These are phyloP conservation scores for Kazachstania bromeliacearum DNA, from an alignment of 805 yeast species.

Conservation along the genomic window DNA sequence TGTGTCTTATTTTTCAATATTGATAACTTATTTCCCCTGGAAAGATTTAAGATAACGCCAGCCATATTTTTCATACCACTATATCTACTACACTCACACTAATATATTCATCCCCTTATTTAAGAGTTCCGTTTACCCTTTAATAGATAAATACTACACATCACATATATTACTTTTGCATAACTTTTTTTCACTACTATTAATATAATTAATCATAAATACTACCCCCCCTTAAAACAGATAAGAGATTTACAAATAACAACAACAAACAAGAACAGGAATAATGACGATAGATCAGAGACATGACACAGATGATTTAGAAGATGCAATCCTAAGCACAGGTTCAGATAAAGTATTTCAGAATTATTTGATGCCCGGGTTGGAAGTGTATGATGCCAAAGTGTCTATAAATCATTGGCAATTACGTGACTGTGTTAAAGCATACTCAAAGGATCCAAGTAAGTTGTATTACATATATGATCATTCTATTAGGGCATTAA, in stretches of 20 bases:
- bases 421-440: conserved; percentile 60
- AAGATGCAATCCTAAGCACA: conserved; percentile 18
- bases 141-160: too few species aligned
- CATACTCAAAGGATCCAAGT: conserved; percentile 34
- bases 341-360: conserved; percentile 26
- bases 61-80: too few species aligned
- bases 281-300: conserved; percentile 6
- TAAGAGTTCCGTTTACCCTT: too few species aligned
- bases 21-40: too few species aligned
- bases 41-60: too few species aligned
- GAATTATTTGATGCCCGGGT: conserved; percentile 27
- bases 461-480: conserved; percentile 51
- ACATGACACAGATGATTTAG: conserved; percentile 9
- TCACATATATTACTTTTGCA: background rate
- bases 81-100: too few species aligned
- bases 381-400: conserved; percentile 25
- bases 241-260: too few species aligned
- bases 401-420: conserved; percentile 59
- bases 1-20: too few species aligned
- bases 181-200: background rate
- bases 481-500: conserved; percentile 40
- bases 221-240: background rate
- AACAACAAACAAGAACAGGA: background rate
- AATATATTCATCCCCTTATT: too few species aligned
- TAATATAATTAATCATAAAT: background rate